phyloP scores from a whole-genome alignment of 768 basidiomycete species.

The Boletus pseudo-olivaceus region DNA sequence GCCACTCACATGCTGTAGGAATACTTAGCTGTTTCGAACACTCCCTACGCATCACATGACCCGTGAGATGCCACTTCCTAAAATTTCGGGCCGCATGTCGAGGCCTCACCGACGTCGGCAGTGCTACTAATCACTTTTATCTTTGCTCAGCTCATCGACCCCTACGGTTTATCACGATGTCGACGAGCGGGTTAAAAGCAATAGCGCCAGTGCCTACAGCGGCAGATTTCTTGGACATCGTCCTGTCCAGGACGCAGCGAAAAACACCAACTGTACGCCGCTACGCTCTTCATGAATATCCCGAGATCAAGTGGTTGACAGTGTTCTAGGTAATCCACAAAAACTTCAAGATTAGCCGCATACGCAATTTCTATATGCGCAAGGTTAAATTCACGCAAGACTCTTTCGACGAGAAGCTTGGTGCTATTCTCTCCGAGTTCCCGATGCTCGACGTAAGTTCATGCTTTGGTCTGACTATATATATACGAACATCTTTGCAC shows the following conservation, averaged over 20 bases:
- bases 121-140: constrained; percentile 3
- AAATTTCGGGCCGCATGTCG: constrained; percentile 7
- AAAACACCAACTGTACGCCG: constrained; percentile 86
- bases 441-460: constrained; percentile 90
- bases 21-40: constrained; percentile 1
- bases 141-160: constrained; percentile 4
- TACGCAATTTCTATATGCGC: constrained; percentile 97
- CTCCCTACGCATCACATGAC: constrained; percentile 7
- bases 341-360: constrained; percentile 99
- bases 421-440: constrained; percentile 91
- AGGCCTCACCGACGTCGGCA: neutral
- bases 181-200: constrained; percentile 89
- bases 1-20: constrained; percentile 21
- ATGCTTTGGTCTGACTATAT: neutral
- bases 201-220: constrained; percentile 99
- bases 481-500: constrained; percentile 7
- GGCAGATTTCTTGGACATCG: constrained; percentile 90
- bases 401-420: constrained; percentile 92
- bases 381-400: constrained; percentile 99
- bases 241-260: constrained; percentile 89
- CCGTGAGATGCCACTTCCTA: constrained; percentile 11
- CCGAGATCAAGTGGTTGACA: constrained; percentile 3
- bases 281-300: neutral
- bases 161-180: constrained; percentile 39
- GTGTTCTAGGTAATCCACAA: constrained; percentile 85